Percentiles rank a stretch among this genome's conserved stretches.
These are phyloP conservation scores for Fomes fomentarius DNA, from an alignment of 1,284 basidiomycete genomes.

Conservation along the genomic window DNA sequence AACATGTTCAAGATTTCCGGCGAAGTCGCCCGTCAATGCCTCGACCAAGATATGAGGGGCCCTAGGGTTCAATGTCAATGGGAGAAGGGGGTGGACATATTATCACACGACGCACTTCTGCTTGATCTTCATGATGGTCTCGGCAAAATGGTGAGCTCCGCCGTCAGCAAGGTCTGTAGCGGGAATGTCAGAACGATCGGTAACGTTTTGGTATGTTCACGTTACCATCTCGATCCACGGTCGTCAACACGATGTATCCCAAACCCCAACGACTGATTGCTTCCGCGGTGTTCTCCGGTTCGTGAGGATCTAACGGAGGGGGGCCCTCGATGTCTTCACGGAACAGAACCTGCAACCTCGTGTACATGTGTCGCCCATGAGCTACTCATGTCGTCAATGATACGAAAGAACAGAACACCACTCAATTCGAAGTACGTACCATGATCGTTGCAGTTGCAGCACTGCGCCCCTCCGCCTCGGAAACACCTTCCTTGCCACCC, in stretches of 20 bases:
- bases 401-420: not conserved
- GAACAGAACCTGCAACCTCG: slow-evolving; percentile 98
- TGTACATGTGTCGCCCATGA: slow-evolving; percentile 99
- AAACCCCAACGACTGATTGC: slow-evolving; percentile 98
- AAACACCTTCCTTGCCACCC: slow-evolving; percentile 85
- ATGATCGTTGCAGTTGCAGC: slow-evolving; percentile 99
- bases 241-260: slow-evolving; percentile 98
- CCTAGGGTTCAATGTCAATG: slow-evolving; percentile 42
- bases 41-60: slow-evolving; percentile 96
- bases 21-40: slow-evolving; percentile 96
- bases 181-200: slow-evolving; percentile 2
- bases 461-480: slow-evolving; percentile 75
- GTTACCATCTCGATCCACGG: slow-evolving; percentile 93
- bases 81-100: not conserved
- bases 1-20: slow-evolving; percentile 78
- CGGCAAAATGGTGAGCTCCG: slow-evolving; percentile 92
- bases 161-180: slow-evolving; percentile 86
- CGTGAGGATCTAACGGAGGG: slow-evolving; percentile 92
- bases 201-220: not conserved
- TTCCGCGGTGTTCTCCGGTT: slow-evolving; percentile 98
- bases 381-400: slow-evolving; percentile 44
- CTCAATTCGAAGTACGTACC: slow-evolving; percentile 63
- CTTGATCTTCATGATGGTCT: slow-evolving; percentile 95
- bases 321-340: slow-evolving; percentile 93
- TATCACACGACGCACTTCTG: slow-evolving; percentile 69